A percentile compares a stretch with the other conserved stretches of the same genome.
Conservation (phyloP, 345 rosid species). For the Moricandia arvensis region DNA sequence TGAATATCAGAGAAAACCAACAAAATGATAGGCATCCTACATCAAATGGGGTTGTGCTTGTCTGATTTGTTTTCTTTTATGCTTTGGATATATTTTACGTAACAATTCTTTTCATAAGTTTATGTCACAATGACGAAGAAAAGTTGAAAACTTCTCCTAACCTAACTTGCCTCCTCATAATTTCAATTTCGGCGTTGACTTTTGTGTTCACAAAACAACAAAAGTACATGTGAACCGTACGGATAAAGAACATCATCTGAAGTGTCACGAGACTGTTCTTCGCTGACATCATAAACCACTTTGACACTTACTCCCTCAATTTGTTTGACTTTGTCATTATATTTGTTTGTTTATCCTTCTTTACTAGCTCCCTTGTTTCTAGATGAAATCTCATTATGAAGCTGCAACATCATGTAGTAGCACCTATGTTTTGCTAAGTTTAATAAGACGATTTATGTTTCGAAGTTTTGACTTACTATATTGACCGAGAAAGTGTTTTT, state of each 20-base stretch:
- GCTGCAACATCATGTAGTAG: neutral
- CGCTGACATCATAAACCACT: conserved; percentile 15
- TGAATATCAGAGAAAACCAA: neutral
- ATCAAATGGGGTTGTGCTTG: neutral
- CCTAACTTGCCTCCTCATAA: conserved; percentile 15
- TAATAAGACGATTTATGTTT: neutral
- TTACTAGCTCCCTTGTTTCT: conserved; percentile 1
- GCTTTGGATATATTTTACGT: neutral
- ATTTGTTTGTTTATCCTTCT: conserved; percentile 1
- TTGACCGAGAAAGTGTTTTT: neutral
- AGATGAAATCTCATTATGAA: neutral
- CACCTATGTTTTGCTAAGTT: neutral
- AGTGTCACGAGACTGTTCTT: conserved; percentile 20
- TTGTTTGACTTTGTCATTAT: conserved; percentile 25
- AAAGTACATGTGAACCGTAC: conserved; percentile 39
- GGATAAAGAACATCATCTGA: conserved; percentile 22
- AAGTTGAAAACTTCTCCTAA: conserved; percentile 6
- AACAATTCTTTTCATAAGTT: neutral
- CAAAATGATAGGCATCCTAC: neutral
- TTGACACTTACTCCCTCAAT: conserved; percentile 26
- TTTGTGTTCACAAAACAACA: neutral
- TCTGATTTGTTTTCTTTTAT: neutral
- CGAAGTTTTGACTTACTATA: neutral
- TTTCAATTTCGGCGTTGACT: conserved; percentile 25
- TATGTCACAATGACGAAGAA: conserved; percentile 13